A percentile compares a stretch with the other conserved stretches of the same genome.
phyloP scores from a whole-genome alignment of 805 yeast species.

The Komagataella kurtzmanii region DNA sequence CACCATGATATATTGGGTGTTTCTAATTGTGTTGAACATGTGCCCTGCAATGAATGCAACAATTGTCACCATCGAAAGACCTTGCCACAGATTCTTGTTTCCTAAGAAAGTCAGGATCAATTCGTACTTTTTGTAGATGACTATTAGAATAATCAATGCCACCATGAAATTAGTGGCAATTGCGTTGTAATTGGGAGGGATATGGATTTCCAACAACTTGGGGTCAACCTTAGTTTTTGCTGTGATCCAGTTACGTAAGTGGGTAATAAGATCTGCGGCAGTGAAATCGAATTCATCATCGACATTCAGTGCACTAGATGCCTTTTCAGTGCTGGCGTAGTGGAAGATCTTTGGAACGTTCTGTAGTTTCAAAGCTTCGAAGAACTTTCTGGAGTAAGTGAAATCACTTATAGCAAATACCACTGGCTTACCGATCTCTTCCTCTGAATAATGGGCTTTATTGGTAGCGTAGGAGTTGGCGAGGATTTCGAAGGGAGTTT shows the following conservation, averaged over 20 bases:
- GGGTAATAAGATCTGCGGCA: slow-evolving; percentile 24
- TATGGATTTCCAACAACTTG: slow-evolving; percentile 19
- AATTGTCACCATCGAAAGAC: slow-evolving; percentile 43
- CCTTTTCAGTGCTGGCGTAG: slow-evolving; percentile 22
- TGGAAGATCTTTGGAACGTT: slow-evolving; percentile 70
- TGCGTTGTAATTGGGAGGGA: slow-evolving; percentile 27
- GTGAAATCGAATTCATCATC: slow-evolving; percentile 29
- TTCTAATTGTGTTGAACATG: slow-evolving; percentile 86
- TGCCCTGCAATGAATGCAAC: slow-evolving; percentile 76
- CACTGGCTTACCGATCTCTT: slow-evolving; percentile 23
- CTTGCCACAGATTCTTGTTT: slow-evolving; percentile 62
- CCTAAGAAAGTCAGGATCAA: slow-evolving; percentile 26
- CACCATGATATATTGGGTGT: slow-evolving; percentile 45
- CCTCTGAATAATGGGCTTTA: slow-evolving; percentile 40
- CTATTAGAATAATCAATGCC: slow-evolving; percentile 16
- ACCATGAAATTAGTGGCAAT: slow-evolving; percentile 22
- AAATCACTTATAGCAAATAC: slow-evolving; percentile 72
- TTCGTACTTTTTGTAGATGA: slow-evolving; percentile 16
- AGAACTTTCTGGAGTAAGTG: slow-evolving; percentile 36
- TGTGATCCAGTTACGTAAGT: slow-evolving; percentile 20
- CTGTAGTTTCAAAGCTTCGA: slow-evolving; percentile 38
- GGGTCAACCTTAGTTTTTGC: slow-evolving; percentile 17
- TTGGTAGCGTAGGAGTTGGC: slow-evolving; percentile 44
- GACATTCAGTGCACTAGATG: slow-evolving; percentile 14
- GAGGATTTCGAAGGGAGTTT: slow-evolving; percentile 47